Evolutionary conservation across 2,329 filamentous ascomycete species (phyloP), one percentile per base, ranked within the genome.

Genomic region (Ascochyta clinopodiicola): DNA sequence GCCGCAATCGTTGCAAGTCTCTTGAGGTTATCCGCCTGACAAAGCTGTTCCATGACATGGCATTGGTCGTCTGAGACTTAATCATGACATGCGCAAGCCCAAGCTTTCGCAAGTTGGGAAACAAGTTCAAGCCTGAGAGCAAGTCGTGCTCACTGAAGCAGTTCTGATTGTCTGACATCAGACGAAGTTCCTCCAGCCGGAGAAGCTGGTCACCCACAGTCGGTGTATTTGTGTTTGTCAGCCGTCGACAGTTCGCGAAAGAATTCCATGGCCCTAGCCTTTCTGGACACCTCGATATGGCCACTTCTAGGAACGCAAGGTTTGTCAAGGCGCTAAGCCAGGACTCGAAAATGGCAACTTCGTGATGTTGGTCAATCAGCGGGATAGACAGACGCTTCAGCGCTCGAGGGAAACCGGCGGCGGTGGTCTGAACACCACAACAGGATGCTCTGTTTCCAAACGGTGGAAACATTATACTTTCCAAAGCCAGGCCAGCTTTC

Each of bases 101-200:
- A 13, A 50, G 48, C 24, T n/a, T 49, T 27, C 10, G 21, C 36
- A 57, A 10, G 24, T 43, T 35, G 4, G 40, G 55, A 25, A 46
- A 57, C 8, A 35, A 2, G 3, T 17, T 12, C 29, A 54, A 38
- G 25, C 35, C 29, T 3, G 21, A 7, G 15, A 44, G 27, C 10
- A 57, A 8, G 6, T 38, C 44, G 5, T 15, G 8, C 29, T 52
- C 44, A 17, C 22, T 35, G 21, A 53, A 53, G 15, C 25, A 39
- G 22, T 37, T 37, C 29, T 40, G 44, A 22, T 47, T 51, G 38
- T 55, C 56, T 3, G 50, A 31, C 50, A 58, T 51, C 13, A 55
- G 19, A 9, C 56, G 45, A 2, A 55, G 42, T 21, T 45, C 45
- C 6, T 32, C 42, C 2, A 58, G 22, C 22, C 32, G 29, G 5